phyloP scores from a whole-genome alignment of 257 asterid genomes.

The Jasminum sambac region DNA sequence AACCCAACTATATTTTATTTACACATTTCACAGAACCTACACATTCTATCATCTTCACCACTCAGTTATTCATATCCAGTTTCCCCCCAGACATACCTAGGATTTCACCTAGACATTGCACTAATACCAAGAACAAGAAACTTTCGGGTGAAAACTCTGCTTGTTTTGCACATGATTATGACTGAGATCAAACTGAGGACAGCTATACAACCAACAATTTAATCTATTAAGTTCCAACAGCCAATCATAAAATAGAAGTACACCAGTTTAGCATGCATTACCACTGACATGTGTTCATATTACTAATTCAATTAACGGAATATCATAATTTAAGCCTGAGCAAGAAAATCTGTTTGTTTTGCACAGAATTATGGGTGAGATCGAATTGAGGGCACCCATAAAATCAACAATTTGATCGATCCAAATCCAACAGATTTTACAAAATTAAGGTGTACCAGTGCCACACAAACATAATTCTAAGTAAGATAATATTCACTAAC shows the following conservation, averaged over 20 bases:
- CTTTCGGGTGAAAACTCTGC: too few relatives aligned
- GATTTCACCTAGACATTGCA: background rate
- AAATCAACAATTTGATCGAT: background rate
- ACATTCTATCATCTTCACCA: too few relatives aligned
- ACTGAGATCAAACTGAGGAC: too few relatives aligned
- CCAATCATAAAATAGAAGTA: background rate
- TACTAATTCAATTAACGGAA: background rate
- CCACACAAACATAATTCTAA: background rate
- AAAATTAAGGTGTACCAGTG: background rate
- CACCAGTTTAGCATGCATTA: background rate
- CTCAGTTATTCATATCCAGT: too few relatives aligned
- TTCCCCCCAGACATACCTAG: too few relatives aligned
- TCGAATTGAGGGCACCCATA: background rate
- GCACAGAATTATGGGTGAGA: background rate
- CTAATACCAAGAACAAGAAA: background rate
- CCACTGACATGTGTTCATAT: background rate
- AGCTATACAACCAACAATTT: too few relatives aligned
- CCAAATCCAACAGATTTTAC: background rate
- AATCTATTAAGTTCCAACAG: background rate
- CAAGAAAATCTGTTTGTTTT: background rate
- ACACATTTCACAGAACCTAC: too few relatives aligned
- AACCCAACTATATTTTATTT: too few relatives aligned
- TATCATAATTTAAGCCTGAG: background rate
- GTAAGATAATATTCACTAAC: background rate
- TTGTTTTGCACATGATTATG: too few relatives aligned